These are phyloP conservation scores for Angomonas ambiguus DNA, from an alignment of 208 protist genomes.

Conservation along the genomic window DNA sequence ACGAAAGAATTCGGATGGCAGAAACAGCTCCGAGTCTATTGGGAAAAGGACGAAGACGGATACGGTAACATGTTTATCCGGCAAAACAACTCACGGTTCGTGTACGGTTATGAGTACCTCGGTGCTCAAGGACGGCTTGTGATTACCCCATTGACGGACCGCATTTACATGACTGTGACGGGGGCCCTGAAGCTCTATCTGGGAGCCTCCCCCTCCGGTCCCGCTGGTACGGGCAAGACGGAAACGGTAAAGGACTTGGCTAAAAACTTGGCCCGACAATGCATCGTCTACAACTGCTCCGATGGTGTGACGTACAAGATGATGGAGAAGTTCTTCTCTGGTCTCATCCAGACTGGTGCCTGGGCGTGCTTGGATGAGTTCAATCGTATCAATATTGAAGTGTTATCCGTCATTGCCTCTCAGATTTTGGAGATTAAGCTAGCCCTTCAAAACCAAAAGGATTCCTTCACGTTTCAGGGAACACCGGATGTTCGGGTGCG, in stretches of 20 bases:
- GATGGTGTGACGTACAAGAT: slow-evolving; percentile 97
- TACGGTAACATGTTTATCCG: slow-evolving; percentile 92
- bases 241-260: slow-evolving; percentile 96
- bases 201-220: slow-evolving; percentile 92
- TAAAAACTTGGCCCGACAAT: slow-evolving; percentile 95
- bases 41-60: slow-evolving; percentile 91
- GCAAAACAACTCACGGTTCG: slow-evolving; percentile 95
- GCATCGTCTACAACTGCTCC: slow-evolving; percentile 98
- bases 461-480: slow-evolving; percentile 93
- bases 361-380: slow-evolving; percentile 99
- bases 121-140: slow-evolving; percentile 95
- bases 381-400: slow-evolving; percentile 99
- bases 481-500: slow-evolving; percentile 93
- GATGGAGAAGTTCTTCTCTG: slow-evolving; percentile 98
- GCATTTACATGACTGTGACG: slow-evolving; percentile 98
- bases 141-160: slow-evolving; percentile 97
- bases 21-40: slow-evolving; percentile 97
- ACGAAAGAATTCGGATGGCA: slow-evolving; percentile 95
- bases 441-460: slow-evolving; percentile 88
- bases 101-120: slow-evolving; percentile 98
- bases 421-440: slow-evolving; percentile 96
- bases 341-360: slow-evolving; percentile 95
- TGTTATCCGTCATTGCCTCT: slow-evolving; percentile 97
- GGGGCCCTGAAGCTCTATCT: slow-evolving; percentile 93
- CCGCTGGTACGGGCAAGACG: slow-evolving; percentile 97